Base-by-base conservation (phyloP, 2,329 filamentous ascomycete genomes). In the Fusarium aywerte region DNA sequence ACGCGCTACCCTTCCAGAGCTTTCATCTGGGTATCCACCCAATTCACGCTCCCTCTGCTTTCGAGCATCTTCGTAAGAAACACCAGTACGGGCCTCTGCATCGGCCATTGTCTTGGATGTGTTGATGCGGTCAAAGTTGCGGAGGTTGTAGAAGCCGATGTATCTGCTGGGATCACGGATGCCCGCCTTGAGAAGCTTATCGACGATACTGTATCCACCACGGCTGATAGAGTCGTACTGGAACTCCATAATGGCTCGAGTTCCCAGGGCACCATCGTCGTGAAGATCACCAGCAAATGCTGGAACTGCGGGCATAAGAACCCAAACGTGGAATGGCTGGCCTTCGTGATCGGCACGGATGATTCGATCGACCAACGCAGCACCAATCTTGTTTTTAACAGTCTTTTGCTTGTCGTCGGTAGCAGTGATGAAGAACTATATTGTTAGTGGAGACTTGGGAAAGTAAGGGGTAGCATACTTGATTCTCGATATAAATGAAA, bases 211-310 rank as follows among this genome's bases (percentile, higher is more conserved):
- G 76, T 92, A 80, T 4, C 90, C 91, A 31, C 91, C 91, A 33
- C 92, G 87, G 77, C 88, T 91, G 79, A 96, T 96, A 50, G 87
- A 90, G 73, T 88, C 84, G 79, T 96, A 95, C 75, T 96, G 92
- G 76, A 91, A 95, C 75, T 96, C 92, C 90, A 96, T 94, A 73
- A 96, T 95, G 7, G 92, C 92, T 33, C 92, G 84, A 0, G 92
- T 96, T 21, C 91, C 90, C 2, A 95, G 82, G 10, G 90, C 89
- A 21, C 87, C 89, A 51, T 94, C 90, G 0, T 84, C 84, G 72
- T 91, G 87, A 47, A 96, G 82, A 71, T 96, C 92, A 6, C 92
- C 92, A 3, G 92, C 91, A 73, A 96, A 96, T 3, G 89, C 92
- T 9, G 92, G 92, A 1, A 96, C 89, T 2, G 91, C 87, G 1